Base-by-base conservation (phyloP, 345 rosid species). In the Citrus sinensis region DNA sequence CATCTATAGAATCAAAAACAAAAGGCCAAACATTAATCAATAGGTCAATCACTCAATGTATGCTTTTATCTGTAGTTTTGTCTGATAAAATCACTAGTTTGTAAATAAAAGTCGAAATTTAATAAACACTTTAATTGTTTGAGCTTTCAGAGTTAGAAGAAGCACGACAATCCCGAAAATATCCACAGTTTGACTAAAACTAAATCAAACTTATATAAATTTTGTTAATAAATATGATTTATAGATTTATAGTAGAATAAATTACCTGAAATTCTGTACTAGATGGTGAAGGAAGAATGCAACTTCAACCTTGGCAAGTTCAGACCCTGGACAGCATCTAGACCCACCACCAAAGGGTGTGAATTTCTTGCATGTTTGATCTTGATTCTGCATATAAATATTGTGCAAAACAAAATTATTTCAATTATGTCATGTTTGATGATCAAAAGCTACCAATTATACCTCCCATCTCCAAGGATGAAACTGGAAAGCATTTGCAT, bases 401-500 rank as follows among this genome's bases (percentile, higher is more conserved):
- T 22, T 32, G 14, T 6, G 25, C 22, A n/a, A 64, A 17, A 63
- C 19, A 56, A n/a, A 35, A 37, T 71, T 62, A 29, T 58, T 54
- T 22, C 34, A 8, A 54, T 17, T 66, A 7, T 20, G 6, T 17
- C 37, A 64, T 64, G 39, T 2, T 73, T 37, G 1, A 51, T 73
- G 51, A 46, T 46, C 51, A 11, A 46, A 46, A 46, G 51, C 51
- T 46, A 46, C 51, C 51, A 46, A 46, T 46, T 46, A 46, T 83
- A 87, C 92, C 90, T 89, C 87, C 92, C 92, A 89, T 83, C 92
- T 83, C 89, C 90, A 87, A 24, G 92, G 92, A 82, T 89, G 69
- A 65, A 89, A 89, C 29, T 86, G 82, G 19, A 65, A 80, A 46
- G 92, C 82, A 82, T 58, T 80, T 72, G 81, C 81, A 76, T 84